Evolutionary conservation across 2,329 filamentous ascomycete species (phyloP).

Genomic region (Scytalidium lignicola): DNA sequence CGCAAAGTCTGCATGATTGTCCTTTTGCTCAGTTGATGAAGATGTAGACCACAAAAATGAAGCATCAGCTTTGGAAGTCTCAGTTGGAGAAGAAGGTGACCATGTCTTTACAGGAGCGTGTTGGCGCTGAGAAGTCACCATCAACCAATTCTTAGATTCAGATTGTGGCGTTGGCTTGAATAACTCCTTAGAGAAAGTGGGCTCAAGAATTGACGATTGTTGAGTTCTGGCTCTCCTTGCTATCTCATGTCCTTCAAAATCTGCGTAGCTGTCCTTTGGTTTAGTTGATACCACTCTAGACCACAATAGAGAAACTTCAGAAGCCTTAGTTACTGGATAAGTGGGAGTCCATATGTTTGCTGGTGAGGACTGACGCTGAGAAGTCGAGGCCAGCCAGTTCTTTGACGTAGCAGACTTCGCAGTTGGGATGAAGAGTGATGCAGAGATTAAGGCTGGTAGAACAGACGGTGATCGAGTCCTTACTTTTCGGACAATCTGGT

Average conservation of each 20-base stretch:
- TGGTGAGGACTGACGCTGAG: background rate
- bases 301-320: constrained; percentile 9
- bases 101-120: background rate
- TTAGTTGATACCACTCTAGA: constrained; percentile 7
- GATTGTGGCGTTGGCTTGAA: background rate
- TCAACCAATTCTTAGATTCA: constrained; percentile 2
- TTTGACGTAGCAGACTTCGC: background rate
- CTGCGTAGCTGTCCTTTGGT: background rate
- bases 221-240: background rate
- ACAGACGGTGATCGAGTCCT: background rate
- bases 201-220: background rate
- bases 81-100: background rate
- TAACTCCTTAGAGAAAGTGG: background rate
- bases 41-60: background rate
- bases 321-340: background rate
- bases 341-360: background rate
- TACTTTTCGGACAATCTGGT: background rate
- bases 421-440: background rate
- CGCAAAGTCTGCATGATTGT: background rate
- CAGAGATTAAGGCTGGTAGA: background rate
- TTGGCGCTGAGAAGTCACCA: background rate
- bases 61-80: background rate
- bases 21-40: background rate
- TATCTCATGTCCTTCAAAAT: background rate
- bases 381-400: background rate